Percentiles rank a stretch among this genome's conserved stretches.
phyloP scores from a whole-genome alignment of 2,329 filamentous ascomycete genomes.

The Aspergillus proliferans region DNA sequence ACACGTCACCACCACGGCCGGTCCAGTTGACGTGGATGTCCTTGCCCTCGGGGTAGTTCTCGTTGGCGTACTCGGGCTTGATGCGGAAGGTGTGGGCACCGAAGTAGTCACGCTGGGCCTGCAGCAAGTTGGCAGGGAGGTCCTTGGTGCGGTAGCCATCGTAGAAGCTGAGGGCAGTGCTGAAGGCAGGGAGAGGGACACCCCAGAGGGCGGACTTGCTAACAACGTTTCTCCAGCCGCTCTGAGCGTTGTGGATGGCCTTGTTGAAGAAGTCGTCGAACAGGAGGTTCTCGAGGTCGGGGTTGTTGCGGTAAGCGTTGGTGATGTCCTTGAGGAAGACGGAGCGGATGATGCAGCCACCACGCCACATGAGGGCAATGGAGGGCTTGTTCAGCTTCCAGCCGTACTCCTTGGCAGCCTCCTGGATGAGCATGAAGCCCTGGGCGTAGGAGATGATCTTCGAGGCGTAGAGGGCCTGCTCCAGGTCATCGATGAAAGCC shows the following conservation, averaged over 20 bases:
- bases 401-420: conserved; percentile 88
- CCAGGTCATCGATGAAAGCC: conserved; percentile 91
- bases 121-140: conserved; percentile 94
- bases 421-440: conserved; percentile 99
- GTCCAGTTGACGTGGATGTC: conserved; percentile 99
- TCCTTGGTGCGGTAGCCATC: conserved; percentile 97
- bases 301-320: conserved; percentile 87
- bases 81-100: conserved; percentile 86
- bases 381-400: conserved; percentile 99
- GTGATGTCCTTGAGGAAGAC: conserved; percentile 99
- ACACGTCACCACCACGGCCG: conserved; percentile 92
- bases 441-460: conserved; percentile 99
- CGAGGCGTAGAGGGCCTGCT: conserved; percentile 97
- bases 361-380: conserved; percentile 99
- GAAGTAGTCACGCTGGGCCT: conserved; percentile 99
- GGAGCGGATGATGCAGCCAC: conserved; percentile 98
- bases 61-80: conserved; percentile 71
- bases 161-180: conserved; percentile 95
- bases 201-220: conserved; percentile 88
- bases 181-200: conserved; percentile 94
- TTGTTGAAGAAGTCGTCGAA: conserved; percentile 99
- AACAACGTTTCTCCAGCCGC: conserved; percentile 85
- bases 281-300: conserved; percentile 93
- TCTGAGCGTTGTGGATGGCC: conserved; percentile 94
- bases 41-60: conserved; percentile 75